phyloP scores from a whole-genome alignment of 208 protist genomes.

The Trichomonas vaginalis region DNA sequence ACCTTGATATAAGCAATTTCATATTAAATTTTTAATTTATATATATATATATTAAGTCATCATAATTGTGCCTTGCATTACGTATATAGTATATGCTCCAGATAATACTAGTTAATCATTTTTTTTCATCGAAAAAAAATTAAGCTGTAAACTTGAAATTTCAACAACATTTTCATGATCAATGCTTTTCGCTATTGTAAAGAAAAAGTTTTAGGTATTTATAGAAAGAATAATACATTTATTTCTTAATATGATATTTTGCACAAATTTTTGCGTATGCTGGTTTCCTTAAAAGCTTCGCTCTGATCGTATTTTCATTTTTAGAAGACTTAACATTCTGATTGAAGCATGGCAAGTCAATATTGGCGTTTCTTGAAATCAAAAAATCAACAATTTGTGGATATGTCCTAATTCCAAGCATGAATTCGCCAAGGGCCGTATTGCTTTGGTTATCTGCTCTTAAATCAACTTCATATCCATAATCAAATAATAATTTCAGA shows the following conservation, averaged over 20 bases:
- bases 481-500: background rate
- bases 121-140: too few relatives aligned
- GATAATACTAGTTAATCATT: too few relatives aligned
- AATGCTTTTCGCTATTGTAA: too few relatives aligned
- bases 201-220: too few relatives aligned
- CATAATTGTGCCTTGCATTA: too few relatives aligned
- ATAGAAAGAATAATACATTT: too few relatives aligned
- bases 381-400: background rate
- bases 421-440: background rate
- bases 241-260: background rate
- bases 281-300: background rate
- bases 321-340: background rate
- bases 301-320: background rate
- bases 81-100: too few relatives aligned
- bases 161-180: too few relatives aligned
- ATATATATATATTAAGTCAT: too few relatives aligned
- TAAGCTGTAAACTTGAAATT: too few relatives aligned
- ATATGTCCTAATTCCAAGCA: background rate
- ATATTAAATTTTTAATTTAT: too few relatives aligned
- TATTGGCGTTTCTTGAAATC: background rate
- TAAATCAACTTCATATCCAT: background rate
- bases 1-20: too few relatives aligned
- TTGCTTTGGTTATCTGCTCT: background rate
- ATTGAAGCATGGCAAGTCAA: background rate
- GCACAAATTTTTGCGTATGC: background rate